Evolutionary conservation across 169 alveolate species (phyloP).

Genomic region (Cryptosporidium muris): DNA sequence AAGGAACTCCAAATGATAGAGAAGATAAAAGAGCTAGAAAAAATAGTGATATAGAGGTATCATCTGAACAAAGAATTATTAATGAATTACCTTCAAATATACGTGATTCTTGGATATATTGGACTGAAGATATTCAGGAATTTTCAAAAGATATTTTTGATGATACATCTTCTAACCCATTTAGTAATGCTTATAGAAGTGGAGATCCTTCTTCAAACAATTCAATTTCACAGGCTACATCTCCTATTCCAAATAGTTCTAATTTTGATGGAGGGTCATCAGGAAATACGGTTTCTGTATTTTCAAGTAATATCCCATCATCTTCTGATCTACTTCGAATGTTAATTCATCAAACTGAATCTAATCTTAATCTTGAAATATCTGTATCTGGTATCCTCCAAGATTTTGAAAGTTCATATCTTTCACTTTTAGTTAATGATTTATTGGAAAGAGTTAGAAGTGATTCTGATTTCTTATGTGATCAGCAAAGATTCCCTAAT

Average conservation of each 20-base stretch:
- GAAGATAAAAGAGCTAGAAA: neutral
- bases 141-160: conserved; percentile 50
- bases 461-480: conserved; percentile 38
- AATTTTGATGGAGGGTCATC: neutral
- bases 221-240: conserved; percentile 12
- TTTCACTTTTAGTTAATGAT: conserved; percentile 58
- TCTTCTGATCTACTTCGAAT: conserved; percentile 27
- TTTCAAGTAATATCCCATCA: conserved; percentile 1
- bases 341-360: conserved; percentile 57
- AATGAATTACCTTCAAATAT: conserved; percentile 4
- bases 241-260: neutral
- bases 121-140: conserved; percentile 27
- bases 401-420: conserved; percentile 26
- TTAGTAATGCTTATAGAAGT: conserved; percentile 30
- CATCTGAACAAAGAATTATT: neutral
- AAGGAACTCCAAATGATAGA: neutral
- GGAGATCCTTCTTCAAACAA: conserved; percentile 37
- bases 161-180: conserved; percentile 13
- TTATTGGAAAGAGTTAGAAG: conserved; percentile 8
- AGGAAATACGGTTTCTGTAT: neutral
- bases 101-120: conserved; percentile 14
- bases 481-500: conserved; percentile 58
- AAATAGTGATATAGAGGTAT: neutral
- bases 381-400: neutral
- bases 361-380: conserved; percentile 12